phyloP scores from a whole-genome alignment of 1,139 yeast species.

The Hyphopichia fennica region DNA sequence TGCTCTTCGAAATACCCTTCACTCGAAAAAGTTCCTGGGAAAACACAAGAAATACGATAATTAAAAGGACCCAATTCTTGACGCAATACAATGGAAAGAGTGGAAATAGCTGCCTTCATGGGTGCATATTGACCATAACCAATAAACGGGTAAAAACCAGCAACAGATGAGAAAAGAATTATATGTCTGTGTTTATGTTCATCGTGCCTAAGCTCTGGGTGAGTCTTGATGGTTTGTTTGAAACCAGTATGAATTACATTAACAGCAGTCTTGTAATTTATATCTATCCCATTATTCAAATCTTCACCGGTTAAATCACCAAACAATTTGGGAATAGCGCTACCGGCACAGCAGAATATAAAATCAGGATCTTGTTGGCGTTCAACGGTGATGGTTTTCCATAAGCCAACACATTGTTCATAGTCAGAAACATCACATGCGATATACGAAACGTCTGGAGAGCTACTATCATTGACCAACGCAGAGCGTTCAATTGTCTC shows the following conservation, averaged over 20 bases:
- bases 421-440: constrained; percentile 70
- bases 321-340: constrained; percentile 77
- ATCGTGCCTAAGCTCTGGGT: constrained; percentile 7
- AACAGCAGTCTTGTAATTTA: constrained; percentile 73
- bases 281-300: constrained; percentile 58
- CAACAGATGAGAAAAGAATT: constrained; percentile 76
- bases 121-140: constrained; percentile 95
- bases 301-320: constrained; percentile 62
- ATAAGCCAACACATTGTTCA: constrained; percentile 40
- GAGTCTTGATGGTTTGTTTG: constrained; percentile 30
- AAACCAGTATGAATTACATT: constrained; percentile 66
- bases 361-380: constrained; percentile 58
- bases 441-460: constrained; percentile 44
- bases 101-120: constrained; percentile 74
- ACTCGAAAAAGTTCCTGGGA: constrained; percentile 87
- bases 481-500: constrained; percentile 32
- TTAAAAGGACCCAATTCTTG: constrained; percentile 77
- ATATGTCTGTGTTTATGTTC: constrained; percentile 52
- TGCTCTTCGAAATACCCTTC: constrained; percentile 88
- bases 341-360: constrained; percentile 86
- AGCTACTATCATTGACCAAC: constrained; percentile 12
- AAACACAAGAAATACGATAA: constrained; percentile 60
- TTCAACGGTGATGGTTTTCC: constrained; percentile 24
- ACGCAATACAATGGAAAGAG: constrained; percentile 72
- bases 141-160: constrained; percentile 81